A percentile compares a stretch with the other conserved stretches of the same genome.
Evolutionary conservation across 371 early-diverging fungal species (phyloP).

Genomic region (Amoeboaphelidium protococcarum): DNA sequence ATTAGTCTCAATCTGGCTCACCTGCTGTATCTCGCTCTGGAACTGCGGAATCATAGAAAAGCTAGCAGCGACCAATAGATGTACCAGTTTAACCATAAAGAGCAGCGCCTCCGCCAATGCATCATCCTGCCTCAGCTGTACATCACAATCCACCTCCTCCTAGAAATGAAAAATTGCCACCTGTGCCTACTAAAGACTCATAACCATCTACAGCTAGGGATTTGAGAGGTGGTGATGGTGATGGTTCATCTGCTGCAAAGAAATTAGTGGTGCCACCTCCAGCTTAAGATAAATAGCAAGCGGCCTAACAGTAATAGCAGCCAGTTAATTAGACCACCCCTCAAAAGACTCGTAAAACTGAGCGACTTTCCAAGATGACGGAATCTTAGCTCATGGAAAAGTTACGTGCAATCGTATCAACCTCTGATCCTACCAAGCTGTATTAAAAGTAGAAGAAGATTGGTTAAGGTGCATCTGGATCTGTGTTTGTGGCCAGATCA

Average conservation of each 20-base stretch:
- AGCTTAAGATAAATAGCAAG: slow-evolving; percentile 1
- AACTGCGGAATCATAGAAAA: background rate
- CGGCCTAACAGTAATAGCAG: too few relatives aligned
- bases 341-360: too few relatives aligned
- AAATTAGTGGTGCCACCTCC: background rate
- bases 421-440: slow-evolving; percentile 50
- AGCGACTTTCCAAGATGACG: slow-evolving; percentile 48
- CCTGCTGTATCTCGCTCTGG: too few relatives aligned
- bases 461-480: slow-evolving; percentile 92
- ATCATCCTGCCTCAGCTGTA: background rate
- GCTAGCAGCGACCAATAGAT: background rate
- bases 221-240: background rate
- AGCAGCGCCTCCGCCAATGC: background rate
- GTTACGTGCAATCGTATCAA: slow-evolving; percentile 47
- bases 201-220: too few relatives aligned
- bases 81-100: background rate
- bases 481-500: slow-evolving; percentile 61
- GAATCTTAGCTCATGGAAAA: slow-evolving; percentile 76
- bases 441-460: slow-evolving; percentile 75
- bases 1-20: too few relatives aligned
- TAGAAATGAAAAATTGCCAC: too few relatives aligned
- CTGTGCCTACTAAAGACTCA: too few relatives aligned
- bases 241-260: background rate
- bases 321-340: too few relatives aligned
- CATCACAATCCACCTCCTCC: too few relatives aligned